A percentile compares a stretch with the other conserved stretches of the same genome.
phyloP scores from a whole-genome alignment of 164 flowering plant species.

The Paratinospora sagittata region DNA sequence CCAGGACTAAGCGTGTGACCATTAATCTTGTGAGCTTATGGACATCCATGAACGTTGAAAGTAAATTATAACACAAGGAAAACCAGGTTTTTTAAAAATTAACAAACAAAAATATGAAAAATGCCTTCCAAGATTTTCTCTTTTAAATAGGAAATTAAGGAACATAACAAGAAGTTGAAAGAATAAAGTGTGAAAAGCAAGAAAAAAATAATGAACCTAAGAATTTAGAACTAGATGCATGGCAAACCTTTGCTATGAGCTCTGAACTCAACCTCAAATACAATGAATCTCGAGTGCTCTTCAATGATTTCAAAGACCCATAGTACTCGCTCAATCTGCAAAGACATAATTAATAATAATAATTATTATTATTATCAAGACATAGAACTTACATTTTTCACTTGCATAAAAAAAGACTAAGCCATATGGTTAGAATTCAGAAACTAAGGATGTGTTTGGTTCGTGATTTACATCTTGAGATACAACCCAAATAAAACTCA shows the following conservation, averaged over 20 bases:
- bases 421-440: background rate
- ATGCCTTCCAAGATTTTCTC: background rate
- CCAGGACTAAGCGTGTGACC: background rate
- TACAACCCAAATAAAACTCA: background rate
- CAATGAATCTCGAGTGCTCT: slow-evolving; percentile 52
- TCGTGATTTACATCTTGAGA: background rate
- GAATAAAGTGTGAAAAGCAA: background rate
- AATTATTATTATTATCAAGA: background rate
- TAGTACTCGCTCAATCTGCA: slow-evolving; percentile 71
- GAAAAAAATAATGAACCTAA: background rate
- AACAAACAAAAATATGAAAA: background rate
- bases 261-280: slow-evolving; percentile 51
- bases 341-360: background rate
- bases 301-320: slow-evolving; percentile 44
- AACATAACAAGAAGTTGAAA: background rate
- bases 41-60: background rate
- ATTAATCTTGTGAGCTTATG: background rate
- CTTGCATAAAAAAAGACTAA: background rate
- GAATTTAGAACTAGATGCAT: background rate
- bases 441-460: background rate
- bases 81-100: background rate
- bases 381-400: background rate
- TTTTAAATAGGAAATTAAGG: background rate
- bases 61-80: background rate
- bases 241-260: slow-evolving; percentile 70